phyloP scores from a whole-genome alignment of 225 moss, liverwort and hornwort species.

The Pseudisothecium myosuroides region DNA sequence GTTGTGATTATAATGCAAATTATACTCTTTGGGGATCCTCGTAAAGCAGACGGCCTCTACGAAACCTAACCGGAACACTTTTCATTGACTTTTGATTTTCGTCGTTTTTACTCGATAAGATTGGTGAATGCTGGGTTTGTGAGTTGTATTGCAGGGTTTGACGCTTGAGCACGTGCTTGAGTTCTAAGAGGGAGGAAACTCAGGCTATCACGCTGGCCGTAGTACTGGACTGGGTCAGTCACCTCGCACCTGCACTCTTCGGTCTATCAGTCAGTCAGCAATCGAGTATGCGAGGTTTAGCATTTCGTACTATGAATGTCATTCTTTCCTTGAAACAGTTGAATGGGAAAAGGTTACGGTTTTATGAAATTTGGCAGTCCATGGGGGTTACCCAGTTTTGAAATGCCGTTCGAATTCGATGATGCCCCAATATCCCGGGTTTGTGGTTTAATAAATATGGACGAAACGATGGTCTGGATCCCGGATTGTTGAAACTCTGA shows the following conservation, averaged over 20 bases:
- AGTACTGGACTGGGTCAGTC: constrained; percentile 2
- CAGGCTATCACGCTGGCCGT: constrained; percentile 2
- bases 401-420: neutral
- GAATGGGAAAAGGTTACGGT: neutral
- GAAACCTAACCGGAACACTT: neutral
- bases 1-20: neutral
- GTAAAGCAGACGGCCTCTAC: too few relatives aligned
- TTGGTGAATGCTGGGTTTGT: neutral
- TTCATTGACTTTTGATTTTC: neutral
- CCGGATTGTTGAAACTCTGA: neutral
- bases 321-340: neutral
- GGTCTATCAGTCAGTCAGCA: neutral
- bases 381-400: neutral
- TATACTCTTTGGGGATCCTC: neutral
- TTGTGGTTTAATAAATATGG: neutral
- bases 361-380: neutral
- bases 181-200: neutral
- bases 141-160: neutral
- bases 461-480: neutral
- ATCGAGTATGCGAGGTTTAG: neutral
- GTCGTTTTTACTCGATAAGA: neutral
- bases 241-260: neutral
- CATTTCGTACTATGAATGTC: neutral
- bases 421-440: neutral
- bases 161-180: neutral